A percentile compares a stretch with the other conserved stretches of the same genome.
phyloP scores from a whole-genome alignment of 2,329 filamentous ascomycete genomes.

The Penicillium brasilianum region DNA sequence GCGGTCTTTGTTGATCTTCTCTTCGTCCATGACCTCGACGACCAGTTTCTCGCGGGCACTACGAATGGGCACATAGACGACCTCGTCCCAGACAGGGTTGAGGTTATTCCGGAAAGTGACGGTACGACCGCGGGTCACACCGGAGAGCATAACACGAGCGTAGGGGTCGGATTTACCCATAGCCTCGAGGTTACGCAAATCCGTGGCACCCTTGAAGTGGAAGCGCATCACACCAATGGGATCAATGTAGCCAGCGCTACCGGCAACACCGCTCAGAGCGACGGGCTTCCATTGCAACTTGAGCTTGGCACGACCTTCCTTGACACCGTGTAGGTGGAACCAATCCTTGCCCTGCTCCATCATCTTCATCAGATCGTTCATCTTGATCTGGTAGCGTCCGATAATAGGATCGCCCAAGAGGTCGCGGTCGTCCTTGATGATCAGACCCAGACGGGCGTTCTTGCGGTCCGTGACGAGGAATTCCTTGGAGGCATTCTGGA shows the following conservation, averaged over 20 bases:
- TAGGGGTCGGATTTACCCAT: conserved; percentile 98
- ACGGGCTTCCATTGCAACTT: conserved; percentile 95
- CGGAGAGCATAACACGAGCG: conserved; percentile 83
- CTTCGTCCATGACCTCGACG: conserved; percentile 95
- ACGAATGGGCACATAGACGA: conserved; percentile 91
- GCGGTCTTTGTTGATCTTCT: conserved; percentile 88
- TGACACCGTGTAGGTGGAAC: conserved; percentile 84
- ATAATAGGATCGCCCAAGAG: conserved; percentile 80
- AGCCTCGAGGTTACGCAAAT: conserved; percentile 89
- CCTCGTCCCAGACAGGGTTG: conserved; percentile 93
- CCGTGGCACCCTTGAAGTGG: conserved; percentile 81
- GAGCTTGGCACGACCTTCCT: conserved; percentile 87
- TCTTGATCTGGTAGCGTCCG: conserved; percentile 91
- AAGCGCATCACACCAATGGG: conserved; percentile 95
- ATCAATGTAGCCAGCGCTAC: conserved; percentile 84
- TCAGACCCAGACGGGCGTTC: conserved; percentile 84
- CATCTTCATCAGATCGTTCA: conserved; percentile 89
- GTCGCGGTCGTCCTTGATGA: conserved; percentile 95
- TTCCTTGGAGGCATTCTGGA: conserved; percentile 90
- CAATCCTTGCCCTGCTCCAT: conserved; percentile 94
- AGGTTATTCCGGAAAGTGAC: conserved; percentile 97
- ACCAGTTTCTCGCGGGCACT: conserved; percentile 80
- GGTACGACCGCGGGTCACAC: conserved; percentile 86
- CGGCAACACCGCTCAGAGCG: conserved; percentile 75
- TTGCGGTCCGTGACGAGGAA: conserved; percentile 93